Evolutionary conservation across 148 eudicot species (phyloP).

Genomic region (Cornus controversa): DNA sequence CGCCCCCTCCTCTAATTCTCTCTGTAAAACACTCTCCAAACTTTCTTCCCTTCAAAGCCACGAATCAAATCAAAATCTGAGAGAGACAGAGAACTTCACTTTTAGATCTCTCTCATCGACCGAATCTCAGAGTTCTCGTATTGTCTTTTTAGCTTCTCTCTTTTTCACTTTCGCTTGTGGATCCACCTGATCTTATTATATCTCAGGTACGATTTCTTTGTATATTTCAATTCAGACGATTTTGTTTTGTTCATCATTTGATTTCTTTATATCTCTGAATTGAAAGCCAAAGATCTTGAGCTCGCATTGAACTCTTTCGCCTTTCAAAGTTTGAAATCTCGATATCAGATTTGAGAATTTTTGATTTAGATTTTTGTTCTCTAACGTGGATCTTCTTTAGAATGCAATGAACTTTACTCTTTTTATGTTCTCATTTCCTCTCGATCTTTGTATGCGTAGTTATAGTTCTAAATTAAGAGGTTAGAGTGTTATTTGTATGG

Average conservation of each 20-base stretch:
- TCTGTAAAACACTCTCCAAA: not conserved
- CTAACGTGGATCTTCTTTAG: not conserved
- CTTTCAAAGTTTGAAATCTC: too few relatives aligned
- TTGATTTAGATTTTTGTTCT: not conserved
- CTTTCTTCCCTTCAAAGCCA: slow-evolving; percentile 3
- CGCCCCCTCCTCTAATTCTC: not conserved
- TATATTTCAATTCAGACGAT: not conserved
- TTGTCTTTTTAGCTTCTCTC: not conserved
- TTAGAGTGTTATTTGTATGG: not conserved
- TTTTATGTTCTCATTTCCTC: not conserved
- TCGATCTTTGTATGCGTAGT: not conserved
- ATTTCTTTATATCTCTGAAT: not conserved
- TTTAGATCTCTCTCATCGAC: not conserved
- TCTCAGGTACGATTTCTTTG: not conserved
- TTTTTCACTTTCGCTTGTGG: not conserved
- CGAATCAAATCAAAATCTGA: not conserved
- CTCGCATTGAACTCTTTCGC: not conserved
- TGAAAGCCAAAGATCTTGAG: slow-evolving; percentile 1
- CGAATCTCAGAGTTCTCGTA: not conserved
- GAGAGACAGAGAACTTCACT: not conserved
- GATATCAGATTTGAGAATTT: not conserved
- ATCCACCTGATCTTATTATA: not conserved
- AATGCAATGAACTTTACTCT: not conserved
- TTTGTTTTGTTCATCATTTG: not conserved
- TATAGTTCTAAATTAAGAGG: not conserved